A percentile compares a stretch with the other conserved stretches of the same genome.
phyloP scores from a whole-genome alignment of 139 green algal species.

The Diplosphaera chodatii region DNA sequence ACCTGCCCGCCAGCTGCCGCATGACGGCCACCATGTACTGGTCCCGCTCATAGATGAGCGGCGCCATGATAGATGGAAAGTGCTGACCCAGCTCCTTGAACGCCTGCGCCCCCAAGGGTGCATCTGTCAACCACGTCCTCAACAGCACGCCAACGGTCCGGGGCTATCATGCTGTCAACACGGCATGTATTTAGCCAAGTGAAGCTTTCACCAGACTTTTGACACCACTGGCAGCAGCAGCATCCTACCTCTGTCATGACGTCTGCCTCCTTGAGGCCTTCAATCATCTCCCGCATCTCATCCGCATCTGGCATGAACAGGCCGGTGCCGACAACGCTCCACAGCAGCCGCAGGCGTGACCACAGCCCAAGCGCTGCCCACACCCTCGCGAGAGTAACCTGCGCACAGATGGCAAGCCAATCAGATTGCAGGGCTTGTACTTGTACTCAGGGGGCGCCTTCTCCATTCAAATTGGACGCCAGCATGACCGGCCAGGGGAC shows the following conservation, averaged over 20 bases:
- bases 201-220: too few species aligned
- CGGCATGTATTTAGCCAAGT: too few species aligned
- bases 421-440: not conserved
- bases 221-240: too few species aligned
- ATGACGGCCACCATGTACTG: constrained; percentile 33
- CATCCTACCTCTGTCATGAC: constrained; percentile 1
- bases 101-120: constrained; percentile 11
- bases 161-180: too few species aligned
- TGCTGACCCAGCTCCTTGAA: constrained; percentile 32
- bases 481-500: too few species aligned
- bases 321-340: constrained; percentile 35
- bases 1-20: constrained; percentile 12
- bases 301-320: constrained; percentile 28
- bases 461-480: too few species aligned
- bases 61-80: constrained; percentile 26
- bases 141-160: too few species aligned
- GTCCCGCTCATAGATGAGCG: constrained; percentile 37
- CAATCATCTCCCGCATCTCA: constrained; percentile 36
- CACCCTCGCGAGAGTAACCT: constrained; percentile 34
- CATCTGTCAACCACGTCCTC: too few species aligned
- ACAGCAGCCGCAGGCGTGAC: constrained; percentile 35
- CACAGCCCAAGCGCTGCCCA: constrained; percentile 38
- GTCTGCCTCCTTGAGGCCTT: constrained; percentile 28
- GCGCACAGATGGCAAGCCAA: too few species aligned
- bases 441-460: too few species aligned